phyloP scores from a whole-genome alignment of 768 basidiomycete genomes.

The Boletus huronensis region DNA sequence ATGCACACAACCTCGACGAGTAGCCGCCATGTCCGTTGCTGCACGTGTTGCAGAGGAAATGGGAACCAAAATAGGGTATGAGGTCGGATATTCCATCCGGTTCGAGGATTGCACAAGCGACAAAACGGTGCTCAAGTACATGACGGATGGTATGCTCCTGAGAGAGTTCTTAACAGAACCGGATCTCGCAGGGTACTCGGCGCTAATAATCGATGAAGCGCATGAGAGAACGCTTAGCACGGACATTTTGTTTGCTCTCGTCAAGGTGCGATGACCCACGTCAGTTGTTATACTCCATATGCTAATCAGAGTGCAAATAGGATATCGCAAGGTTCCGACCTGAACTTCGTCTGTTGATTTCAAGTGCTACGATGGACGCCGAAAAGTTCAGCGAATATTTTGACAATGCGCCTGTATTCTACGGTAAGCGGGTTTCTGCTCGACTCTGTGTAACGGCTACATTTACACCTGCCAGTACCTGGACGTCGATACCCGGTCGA shows the following conservation, averaged over 20 bases:
- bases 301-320: constrained; percentile 40
- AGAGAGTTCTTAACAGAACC: constrained; percentile 98
- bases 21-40: constrained; percentile 99
- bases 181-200: constrained; percentile 91
- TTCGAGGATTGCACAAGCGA: constrained; percentile 99
- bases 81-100: constrained; percentile 99
- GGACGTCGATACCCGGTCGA: constrained; percentile 97
- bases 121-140: constrained; percentile 98
- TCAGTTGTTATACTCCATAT: constrained; percentile 9
- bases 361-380: constrained; percentile 95
- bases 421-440: constrained; percentile 49
- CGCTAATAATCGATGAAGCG: constrained; percentile 96
- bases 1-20: constrained; percentile 97
- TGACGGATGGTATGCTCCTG: constrained; percentile 99
- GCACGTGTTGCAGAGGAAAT: constrained; percentile 99
- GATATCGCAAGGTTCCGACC: constrained; percentile 97
- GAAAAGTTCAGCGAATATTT: constrained; percentile 99
- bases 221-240: constrained; percentile 98
- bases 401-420: constrained; percentile 93
- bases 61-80: constrained; percentile 94
- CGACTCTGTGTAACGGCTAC: neutral
- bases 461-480: constrained; percentile 58
- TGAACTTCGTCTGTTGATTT: constrained; percentile 89
- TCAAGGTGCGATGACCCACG: constrained; percentile 72
- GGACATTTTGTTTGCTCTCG: constrained; percentile 96